Evolutionary conservation across 2,329 filamentous ascomycete genomes (phyloP), one percentile per base, ranked within the genome.

Genomic region (Aspergillus ochraceoroseus): DNA sequence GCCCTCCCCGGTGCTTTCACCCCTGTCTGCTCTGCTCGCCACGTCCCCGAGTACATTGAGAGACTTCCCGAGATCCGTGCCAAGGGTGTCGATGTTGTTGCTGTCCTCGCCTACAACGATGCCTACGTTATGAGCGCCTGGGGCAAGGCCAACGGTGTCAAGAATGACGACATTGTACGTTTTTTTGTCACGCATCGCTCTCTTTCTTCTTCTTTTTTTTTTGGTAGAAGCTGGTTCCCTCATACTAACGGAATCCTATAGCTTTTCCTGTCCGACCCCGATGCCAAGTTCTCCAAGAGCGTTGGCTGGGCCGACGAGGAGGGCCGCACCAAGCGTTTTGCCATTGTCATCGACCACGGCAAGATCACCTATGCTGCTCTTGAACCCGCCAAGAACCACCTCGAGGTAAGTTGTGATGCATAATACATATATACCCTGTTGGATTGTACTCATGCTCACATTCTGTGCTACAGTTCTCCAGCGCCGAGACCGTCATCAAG

Each of bases 71-170:
- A 82, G 60, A 74, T 94, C 66, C 82, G 81, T 71, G 71, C 71
- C 61, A 90, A 90, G 76, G 87, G 85, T 56, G 84, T 94, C 53
- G 87, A 94, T 67, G 67, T 83, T 49, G 79, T 94, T 57, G 77
- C 87, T 53, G 79, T 92, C 60, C 82, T 94, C 59, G 85, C 87
- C 45, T 83, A 73, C 73, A 94, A 94, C 69, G 88, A 94, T 68
- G 73, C 82, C 50, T 94, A 75, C 62, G 87, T 94, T 65, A 90
- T 90, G 85, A 82, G 80, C 56, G 87, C 85, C 39, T 92, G 86
- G 86, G 83, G 80, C 69, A 94, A 94, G 77, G 87, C 87, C 60
- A 90, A 94, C 70, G 75, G 75, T 38, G 74, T 90, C 60, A 82
- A 77, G 60, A 79, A 81, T 50, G 82, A 90, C 54, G 75, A 77